Base-by-base conservation (phyloP, 1,284 basidiomycete species). In the Pascua sp. region DNA sequence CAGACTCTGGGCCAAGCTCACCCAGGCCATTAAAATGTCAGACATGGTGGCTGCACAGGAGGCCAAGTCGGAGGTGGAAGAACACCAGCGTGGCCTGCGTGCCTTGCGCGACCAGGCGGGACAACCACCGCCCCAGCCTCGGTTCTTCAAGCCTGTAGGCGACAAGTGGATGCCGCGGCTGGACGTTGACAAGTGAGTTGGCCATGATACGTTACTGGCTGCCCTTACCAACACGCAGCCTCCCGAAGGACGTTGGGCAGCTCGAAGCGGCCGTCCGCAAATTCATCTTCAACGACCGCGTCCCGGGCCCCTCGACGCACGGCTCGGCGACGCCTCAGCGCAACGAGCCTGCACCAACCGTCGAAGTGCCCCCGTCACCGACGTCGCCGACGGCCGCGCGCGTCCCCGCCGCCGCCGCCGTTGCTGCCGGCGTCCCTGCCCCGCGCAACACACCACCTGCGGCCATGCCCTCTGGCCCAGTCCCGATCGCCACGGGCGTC, bases 41-140 rank as follows among this genome's bases (percentile, higher is more conserved):
- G 91, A 99, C 74, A 93, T 98, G 88, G 91, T 93, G 67, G 88
- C 86, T 24, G 96, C 96, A 11, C 97, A 94, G 10, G 84, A 86
- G 43, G 89, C 89, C 48, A 99, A 99, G 81, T 84, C 85, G 0
- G 83, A 82, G 12, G 91, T 99, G 2, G 95, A 99, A 79, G 93
- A 97, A 67, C 86, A 85, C 37, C 95, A 98, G 77, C 83, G 95
- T 51, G 90, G 94, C 65, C 77, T 85, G 49, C 85, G 90, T n/a
- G 84, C 82, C 65, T 79, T 80, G 71, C 82, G 90, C 57, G 93
- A 96, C 59, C 89, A 78, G 10, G 86, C 87, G 3, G 81, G 85
- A 59, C 80, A 80, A 61, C 49, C 57, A 2, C 51, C 66, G 11
- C 86, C 84, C 68, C 78, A 82, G 18, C 85, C 91, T 39, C 81